Evolutionary conservation across 2,329 filamentous ascomycete genomes (phyloP).

Genomic region (Diaporthe velutina): DNA sequence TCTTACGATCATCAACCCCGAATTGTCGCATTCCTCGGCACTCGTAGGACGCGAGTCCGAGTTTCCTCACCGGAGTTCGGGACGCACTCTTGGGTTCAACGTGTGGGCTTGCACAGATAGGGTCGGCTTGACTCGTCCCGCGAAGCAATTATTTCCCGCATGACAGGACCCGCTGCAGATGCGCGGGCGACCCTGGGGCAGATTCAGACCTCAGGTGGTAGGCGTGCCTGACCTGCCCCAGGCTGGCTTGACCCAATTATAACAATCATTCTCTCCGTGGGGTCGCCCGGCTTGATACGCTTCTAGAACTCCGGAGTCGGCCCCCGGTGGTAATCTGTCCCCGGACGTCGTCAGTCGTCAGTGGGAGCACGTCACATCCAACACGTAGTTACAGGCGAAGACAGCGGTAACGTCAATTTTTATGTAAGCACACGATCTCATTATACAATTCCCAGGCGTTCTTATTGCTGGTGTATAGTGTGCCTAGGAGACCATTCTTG

Average conservation of each 20-base stretch:
- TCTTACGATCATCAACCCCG: neutral
- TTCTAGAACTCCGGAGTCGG: neutral
- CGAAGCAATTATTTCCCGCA: neutral
- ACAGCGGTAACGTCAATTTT: neutral
- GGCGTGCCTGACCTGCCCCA: neutral
- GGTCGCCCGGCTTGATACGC: neutral
- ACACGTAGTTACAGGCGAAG: neutral
- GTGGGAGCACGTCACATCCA: neutral
- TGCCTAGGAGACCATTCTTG: neutral
- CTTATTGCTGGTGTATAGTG: neutral
- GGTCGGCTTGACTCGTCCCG: neutral
- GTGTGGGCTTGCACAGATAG: too few relatives aligned
- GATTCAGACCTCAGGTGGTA: neutral
- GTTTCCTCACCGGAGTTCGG: neutral
- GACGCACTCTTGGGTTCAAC: neutral
- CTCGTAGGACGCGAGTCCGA: conserved; percentile 10
- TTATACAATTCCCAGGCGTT: too few relatives aligned
- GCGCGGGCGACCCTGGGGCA: neutral
- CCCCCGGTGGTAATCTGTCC: neutral
- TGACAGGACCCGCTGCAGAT: neutral
- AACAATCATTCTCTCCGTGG: neutral
- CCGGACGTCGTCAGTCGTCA: neutral
- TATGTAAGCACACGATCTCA: neutral
- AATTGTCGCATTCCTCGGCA: neutral
- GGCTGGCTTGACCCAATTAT: neutral